Conservation (phyloP, 2,329 filamentous ascomycete species). For the Aspergillus quadrilineatus region DNA sequence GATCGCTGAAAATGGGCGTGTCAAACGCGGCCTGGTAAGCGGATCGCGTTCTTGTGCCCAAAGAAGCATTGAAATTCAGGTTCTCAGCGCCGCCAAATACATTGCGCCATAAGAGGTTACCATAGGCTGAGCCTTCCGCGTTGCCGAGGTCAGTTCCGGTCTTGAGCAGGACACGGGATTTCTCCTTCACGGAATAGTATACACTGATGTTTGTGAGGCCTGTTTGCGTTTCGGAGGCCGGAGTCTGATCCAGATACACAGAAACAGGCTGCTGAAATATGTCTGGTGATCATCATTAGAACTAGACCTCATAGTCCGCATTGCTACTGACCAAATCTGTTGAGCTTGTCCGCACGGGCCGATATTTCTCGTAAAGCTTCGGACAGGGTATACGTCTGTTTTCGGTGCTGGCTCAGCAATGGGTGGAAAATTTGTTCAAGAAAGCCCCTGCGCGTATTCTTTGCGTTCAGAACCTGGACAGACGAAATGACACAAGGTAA, state of each 20-base stretch:
- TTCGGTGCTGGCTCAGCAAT: conserved; percentile 66
- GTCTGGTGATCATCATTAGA: conserved; percentile 51
- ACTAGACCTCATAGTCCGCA: not conserved
- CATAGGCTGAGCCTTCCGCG: conserved; percentile 89
- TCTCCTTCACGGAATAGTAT: conserved; percentile 74
- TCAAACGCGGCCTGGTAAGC: conserved; percentile 86
- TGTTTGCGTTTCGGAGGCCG: conserved; percentile 66
- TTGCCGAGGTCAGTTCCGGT: conserved; percentile 94
- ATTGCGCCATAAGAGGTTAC: conserved; percentile 83
- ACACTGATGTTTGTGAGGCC: conserved; percentile 71
- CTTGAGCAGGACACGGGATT: conserved; percentile 80
- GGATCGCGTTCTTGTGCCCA: conserved; percentile 86
- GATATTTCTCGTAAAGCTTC: conserved; percentile 75
- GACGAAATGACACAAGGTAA: conserved; percentile 85
- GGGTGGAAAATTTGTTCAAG: conserved; percentile 79
- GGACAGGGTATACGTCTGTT: conserved; percentile 71
- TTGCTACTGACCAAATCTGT: conserved; percentile 67
- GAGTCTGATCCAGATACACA: conserved; percentile 76
- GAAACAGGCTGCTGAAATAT: conserved; percentile 83
- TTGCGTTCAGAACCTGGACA: conserved; percentile 77
- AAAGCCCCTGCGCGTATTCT: conserved; percentile 79
- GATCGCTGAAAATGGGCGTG: conserved; percentile 79
- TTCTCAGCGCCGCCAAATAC: conserved; percentile 92
- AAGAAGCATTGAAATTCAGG: conserved; percentile 78
- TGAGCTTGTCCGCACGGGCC: conserved; percentile 69